These are phyloP conservation scores for Sporothrix phasma DNA, from an alignment of 2,329 filamentous ascomycete genomes.

Conservation along the genomic window DNA sequence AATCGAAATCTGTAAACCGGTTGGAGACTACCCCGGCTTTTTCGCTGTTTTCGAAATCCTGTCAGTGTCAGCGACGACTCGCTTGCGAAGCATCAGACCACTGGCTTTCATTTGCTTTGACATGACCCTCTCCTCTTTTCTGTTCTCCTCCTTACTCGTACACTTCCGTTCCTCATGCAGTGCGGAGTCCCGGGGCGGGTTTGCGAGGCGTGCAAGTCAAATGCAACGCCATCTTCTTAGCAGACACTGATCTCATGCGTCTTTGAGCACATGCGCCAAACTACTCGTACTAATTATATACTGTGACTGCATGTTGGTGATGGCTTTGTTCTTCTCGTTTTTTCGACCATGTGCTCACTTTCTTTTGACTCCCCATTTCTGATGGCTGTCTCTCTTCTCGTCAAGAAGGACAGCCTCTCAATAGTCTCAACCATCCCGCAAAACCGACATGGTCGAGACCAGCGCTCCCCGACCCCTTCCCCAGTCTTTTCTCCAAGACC, in stretches of 20 bases:
- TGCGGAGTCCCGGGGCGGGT: conserved; percentile 4
- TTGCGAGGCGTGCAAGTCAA: background rate
- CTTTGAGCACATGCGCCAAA: no score
- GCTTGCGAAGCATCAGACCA: background rate
- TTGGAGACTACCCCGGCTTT: background rate
- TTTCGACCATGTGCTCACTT: background rate
- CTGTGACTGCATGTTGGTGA: no score
- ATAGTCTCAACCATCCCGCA: no score
- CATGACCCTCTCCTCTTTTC: background rate
- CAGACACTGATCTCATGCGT: no score
- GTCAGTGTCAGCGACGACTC: background rate
- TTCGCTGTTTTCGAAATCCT: no score
- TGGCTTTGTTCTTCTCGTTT: background rate
- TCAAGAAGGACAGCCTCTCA: no score
- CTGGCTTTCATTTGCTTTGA: background rate
- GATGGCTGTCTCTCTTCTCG: background rate
- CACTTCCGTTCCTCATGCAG: background rate
- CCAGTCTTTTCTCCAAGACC: background rate
- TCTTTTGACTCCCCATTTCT: background rate
- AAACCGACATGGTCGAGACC: no score
- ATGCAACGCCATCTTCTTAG: background rate
- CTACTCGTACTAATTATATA: no score
- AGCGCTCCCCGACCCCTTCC: background rate
- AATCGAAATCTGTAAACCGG: no score
- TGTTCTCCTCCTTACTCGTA: background rate